Conservation (phyloP, 1,139 yeast genomes). For the Magnusiomyces paraingens region DNA sequence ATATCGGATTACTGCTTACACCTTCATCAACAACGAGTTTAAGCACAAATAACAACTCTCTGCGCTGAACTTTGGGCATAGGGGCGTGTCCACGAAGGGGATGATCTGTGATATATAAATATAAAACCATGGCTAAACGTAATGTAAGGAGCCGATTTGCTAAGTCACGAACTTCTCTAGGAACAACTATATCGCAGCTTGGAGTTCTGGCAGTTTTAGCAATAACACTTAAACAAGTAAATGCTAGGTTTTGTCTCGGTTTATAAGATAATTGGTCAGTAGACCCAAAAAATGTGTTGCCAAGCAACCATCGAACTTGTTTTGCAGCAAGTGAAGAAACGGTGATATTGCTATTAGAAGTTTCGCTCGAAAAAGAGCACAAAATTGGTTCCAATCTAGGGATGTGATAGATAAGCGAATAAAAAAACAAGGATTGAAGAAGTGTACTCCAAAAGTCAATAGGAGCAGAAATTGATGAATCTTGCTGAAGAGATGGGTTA, state of each 20-base stretch:
- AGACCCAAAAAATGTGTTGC: constrained; percentile 39
- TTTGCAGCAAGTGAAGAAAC: constrained; percentile 2
- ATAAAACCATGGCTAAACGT: constrained; percentile 46
- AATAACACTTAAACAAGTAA: constrained; percentile 24
- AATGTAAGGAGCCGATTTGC: constrained; percentile 40
- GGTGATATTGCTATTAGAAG: neutral
- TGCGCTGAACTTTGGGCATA: constrained; percentile 44
- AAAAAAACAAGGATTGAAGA: constrained; percentile 8
- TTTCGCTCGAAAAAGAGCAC: neutral
- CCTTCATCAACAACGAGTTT: constrained; percentile 17
- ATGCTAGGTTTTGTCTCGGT: constrained; percentile 40
- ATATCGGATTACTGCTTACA: neutral
- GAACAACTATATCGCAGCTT: neutral
- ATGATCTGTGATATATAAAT: constrained; percentile 48
- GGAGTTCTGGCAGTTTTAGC: constrained; percentile 28
- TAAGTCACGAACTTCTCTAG: constrained; percentile 13
- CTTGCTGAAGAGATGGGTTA: neutral
- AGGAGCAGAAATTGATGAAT: neutral
- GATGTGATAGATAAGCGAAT: constrained; percentile 13
- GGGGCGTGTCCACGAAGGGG: constrained; percentile 48
- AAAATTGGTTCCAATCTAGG: constrained; percentile 13
- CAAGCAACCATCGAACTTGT: constrained; percentile 22
- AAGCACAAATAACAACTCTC: constrained; percentile 38
- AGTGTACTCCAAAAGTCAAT: constrained; percentile 10
- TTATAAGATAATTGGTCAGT: constrained; percentile 38